These are phyloP conservation scores for Aureobasidium uvarum DNA, from an alignment of 2,329 filamentous ascomycete genomes.

Conservation along the genomic window DNA sequence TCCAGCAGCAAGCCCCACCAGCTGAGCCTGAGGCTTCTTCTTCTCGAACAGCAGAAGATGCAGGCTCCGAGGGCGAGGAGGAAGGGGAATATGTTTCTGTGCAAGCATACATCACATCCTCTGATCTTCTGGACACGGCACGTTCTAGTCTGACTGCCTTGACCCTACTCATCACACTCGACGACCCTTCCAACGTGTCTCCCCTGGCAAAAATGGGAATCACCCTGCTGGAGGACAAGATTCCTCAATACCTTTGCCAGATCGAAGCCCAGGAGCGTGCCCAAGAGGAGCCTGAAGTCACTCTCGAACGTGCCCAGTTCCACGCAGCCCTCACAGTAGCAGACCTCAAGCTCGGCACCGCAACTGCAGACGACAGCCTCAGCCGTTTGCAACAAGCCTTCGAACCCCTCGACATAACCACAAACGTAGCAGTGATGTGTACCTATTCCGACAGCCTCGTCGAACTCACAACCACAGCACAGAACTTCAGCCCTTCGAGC, in stretches of 20 bases:
- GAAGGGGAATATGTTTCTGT: conserved; percentile 66
- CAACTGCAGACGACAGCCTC: conserved; percentile 56
- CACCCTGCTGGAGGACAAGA: conserved; percentile 54
- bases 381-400: conserved; percentile 39
- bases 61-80: conserved; percentile 46
- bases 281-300: conserved; percentile 32
- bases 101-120: conserved; percentile 64
- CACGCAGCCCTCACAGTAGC: conserved; percentile 56
- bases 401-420: conserved; percentile 37
- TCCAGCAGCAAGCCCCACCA: conserved; percentile 36
- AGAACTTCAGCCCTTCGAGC: conserved; percentile 3
- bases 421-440: conserved; percentile 51
- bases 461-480: conserved; percentile 44
- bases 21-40: conserved; percentile 32
- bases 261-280: conserved; percentile 34
- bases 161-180: conserved; percentile 50
- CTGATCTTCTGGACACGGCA: conserved; percentile 65
- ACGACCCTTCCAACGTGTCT: conserved; percentile 50
- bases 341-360: conserved; percentile 53
- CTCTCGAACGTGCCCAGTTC: conserved; percentile 58
- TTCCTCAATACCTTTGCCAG: conserved; percentile 52
- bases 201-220: conserved; percentile 59
- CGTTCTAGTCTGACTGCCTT: conserved; percentile 58
- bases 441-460: conserved; percentile 58
- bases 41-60: conserved; percentile 30